Evolutionary conservation across 768 basidiomycete species (phyloP).

Genomic region (Podaxis rugospora): DNA sequence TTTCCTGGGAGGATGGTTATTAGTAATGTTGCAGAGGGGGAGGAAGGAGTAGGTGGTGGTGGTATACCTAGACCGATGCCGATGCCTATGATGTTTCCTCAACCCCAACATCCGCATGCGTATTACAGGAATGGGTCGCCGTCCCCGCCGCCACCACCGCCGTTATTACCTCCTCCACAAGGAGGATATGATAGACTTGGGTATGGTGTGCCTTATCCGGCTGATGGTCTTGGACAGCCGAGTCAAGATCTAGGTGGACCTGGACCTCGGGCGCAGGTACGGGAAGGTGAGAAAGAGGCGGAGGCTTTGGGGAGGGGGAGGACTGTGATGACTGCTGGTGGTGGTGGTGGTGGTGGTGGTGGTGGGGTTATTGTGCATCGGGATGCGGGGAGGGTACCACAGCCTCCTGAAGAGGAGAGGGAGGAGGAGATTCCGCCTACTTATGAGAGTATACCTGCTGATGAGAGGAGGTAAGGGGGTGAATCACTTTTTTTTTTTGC

Average conservation of each 20-base stretch:
- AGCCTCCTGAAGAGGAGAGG: not conserved
- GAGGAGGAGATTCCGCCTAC: conserved; percentile 19
- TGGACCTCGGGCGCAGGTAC: too few relatives aligned
- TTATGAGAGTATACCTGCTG: conserved; percentile 18
- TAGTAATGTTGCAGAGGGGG: conserved; percentile 2
- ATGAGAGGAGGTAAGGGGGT: not conserved
- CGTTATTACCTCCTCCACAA: not conserved
- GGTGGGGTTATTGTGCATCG: conserved; percentile 10
- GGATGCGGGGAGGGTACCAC: conserved; percentile 8
- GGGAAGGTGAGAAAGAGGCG: not conserved
- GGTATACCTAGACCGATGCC: not conserved
- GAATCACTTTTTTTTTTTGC: too few relatives aligned
- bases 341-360: not conserved
- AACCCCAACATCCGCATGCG: not conserved
- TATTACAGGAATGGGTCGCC: not conserved
- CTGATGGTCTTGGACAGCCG: too few relatives aligned
- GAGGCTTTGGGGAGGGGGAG: not conserved
- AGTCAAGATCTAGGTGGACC: too few relatives aligned
- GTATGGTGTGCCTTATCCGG: too few relatives aligned
- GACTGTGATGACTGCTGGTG: not conserved
- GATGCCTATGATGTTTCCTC: not conserved
- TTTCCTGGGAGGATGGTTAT: conserved; percentile 4
- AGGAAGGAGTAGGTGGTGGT: not conserved
- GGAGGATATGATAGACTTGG: not conserved
- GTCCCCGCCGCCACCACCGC: not conserved